Percentiles rank a stretch among this genome's conserved stretches.
Conservation (phyloP, 2,329 filamentous ascomycete species). For the Esteya vermicola region DNA sequence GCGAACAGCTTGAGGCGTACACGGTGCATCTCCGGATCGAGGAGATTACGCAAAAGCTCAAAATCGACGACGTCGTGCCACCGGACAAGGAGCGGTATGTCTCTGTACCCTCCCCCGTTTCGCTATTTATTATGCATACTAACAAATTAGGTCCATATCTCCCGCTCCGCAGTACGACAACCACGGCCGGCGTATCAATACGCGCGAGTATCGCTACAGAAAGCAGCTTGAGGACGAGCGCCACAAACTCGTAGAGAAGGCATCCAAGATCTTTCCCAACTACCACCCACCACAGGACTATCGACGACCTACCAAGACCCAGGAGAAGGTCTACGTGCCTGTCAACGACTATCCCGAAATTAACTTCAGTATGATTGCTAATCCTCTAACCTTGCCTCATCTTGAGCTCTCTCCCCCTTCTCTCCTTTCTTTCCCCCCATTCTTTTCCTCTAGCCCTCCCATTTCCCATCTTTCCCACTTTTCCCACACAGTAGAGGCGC, state of each 20-base stretch:
- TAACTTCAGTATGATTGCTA: conserved; percentile 99
- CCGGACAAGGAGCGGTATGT: conserved; percentile 87
- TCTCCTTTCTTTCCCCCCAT: conserved; percentile 17
- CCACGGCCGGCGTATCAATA: conserved; percentile 98
- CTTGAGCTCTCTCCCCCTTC: conserved; percentile 16
- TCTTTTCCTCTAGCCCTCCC: conserved; percentile 41
- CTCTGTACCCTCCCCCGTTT: conserved; percentile 6
- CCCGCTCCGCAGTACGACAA: conserved; percentile 97
- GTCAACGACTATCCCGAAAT: conserved; percentile 99
- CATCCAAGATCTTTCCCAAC: conserved; percentile 99
- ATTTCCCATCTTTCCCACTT: background rate
- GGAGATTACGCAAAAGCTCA: conserved; percentile 97
- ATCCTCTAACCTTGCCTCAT: conserved; percentile 80
- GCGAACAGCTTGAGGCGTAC: conserved; percentile 94
- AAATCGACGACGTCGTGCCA: conserved; percentile 97
- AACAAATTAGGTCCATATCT: conserved; percentile 63
- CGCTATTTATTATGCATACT: too few species aligned
- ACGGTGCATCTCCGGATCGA: conserved; percentile 93
- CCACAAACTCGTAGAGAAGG: conserved; percentile 96
- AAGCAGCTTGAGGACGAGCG: conserved; percentile 97
- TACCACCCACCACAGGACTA: conserved; percentile 98
- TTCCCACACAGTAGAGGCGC: conserved; percentile 5
- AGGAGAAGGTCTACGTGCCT: conserved; percentile 99
- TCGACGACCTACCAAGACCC: conserved; percentile 96
- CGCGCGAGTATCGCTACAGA: conserved; percentile 93